These are phyloP conservation scores for Mortierella sp. DNA, from an alignment of 371 early-diverging fungal species.

Conservation along the genomic window DNA sequence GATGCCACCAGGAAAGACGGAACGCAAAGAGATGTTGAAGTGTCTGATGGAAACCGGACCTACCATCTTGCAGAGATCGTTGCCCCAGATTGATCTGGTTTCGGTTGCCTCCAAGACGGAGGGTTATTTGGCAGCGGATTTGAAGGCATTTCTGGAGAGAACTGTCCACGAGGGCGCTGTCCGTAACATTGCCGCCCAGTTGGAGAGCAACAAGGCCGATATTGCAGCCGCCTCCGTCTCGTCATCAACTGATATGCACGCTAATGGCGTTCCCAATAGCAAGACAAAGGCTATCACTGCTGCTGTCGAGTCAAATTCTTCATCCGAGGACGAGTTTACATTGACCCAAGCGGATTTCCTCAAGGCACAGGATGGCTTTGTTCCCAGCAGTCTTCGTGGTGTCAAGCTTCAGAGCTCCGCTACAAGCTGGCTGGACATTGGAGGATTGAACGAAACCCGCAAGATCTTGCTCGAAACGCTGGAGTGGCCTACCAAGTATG, in stretches of 20 bases:
- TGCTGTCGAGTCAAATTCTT: slow-evolving; percentile 8
- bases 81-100: slow-evolving; percentile 72
- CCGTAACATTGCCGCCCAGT: slow-evolving; percentile 67
- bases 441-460: slow-evolving; percentile 89
- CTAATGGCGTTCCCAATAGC: slow-evolving; percentile 1
- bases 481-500: slow-evolving; percentile 96
- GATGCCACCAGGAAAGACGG: slow-evolving; percentile 77
- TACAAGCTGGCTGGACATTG: slow-evolving; percentile 92
- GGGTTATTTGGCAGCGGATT: slow-evolving; percentile 90
- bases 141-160: slow-evolving; percentile 84
- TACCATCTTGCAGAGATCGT: slow-evolving; percentile 59
- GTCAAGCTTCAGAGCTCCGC: slow-evolving; percentile 85
- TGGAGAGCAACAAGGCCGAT: slow-evolving; percentile 38
- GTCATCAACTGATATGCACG: not conserved
- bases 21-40: slow-evolving; percentile 70
- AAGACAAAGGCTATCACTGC: not conserved
- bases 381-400: slow-evolving; percentile 87
- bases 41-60: slow-evolving; percentile 49
- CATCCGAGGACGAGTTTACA: slow-evolving; percentile 46
- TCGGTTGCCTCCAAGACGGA: slow-evolving; percentile 88
- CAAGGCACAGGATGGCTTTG: slow-evolving; percentile 84
- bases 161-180: slow-evolving; percentile 88
- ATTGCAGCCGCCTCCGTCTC: not conserved
- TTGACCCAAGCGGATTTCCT: slow-evolving; percentile 78
- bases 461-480: slow-evolving; percentile 89